Percentiles rank a stretch among this genome's conserved stretches.
Evolutionary conservation across 768 basidiomycete genomes (phyloP).

Genomic region (button mushroom (Agaricus bisporus)): DNA sequence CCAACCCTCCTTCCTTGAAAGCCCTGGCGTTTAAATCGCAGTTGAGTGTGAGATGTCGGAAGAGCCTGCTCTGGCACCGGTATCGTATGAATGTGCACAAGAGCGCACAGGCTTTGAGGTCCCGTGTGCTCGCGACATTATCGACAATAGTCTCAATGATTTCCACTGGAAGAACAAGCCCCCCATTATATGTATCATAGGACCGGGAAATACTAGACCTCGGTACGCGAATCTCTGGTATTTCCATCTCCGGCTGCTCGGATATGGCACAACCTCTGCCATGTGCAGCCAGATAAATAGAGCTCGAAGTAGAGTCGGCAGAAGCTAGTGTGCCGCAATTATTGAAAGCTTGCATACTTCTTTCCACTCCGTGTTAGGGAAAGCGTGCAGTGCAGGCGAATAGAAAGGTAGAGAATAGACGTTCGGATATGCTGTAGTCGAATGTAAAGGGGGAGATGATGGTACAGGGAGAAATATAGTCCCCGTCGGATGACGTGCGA

Average conservation of each 20-base stretch:
- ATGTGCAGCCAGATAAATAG: no score
- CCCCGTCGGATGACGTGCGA: not conserved
- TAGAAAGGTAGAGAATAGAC: not conserved
- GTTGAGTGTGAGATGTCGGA: not conserved
- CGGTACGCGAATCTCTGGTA: no score
- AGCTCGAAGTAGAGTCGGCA: not conserved
- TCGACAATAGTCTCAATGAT: conserved; percentile 2
- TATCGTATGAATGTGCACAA: conserved; percentile 2
- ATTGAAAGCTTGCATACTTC: not conserved
- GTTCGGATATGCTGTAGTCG: not conserved
- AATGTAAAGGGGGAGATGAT: not conserved
- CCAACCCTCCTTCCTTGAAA: conserved; percentile 7
- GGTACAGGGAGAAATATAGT: not conserved
- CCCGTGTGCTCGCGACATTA: not conserved
- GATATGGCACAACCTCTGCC: no score
- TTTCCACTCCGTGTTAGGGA: not conserved
- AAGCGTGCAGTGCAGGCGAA: not conserved
- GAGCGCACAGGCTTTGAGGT: conserved; percentile 5
- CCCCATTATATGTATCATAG: not conserved
- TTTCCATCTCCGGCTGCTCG: no score
- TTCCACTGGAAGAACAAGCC: conserved; percentile 5
- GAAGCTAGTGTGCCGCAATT: not conserved
- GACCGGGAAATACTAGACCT: not conserved
- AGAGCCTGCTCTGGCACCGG: conserved; percentile 1
- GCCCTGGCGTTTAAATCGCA: not conserved